These are phyloP conservation scores for Grosmannia clavigera DNA, from an alignment of 2,329 filamentous ascomycete species.

Conservation along the genomic window DNA sequence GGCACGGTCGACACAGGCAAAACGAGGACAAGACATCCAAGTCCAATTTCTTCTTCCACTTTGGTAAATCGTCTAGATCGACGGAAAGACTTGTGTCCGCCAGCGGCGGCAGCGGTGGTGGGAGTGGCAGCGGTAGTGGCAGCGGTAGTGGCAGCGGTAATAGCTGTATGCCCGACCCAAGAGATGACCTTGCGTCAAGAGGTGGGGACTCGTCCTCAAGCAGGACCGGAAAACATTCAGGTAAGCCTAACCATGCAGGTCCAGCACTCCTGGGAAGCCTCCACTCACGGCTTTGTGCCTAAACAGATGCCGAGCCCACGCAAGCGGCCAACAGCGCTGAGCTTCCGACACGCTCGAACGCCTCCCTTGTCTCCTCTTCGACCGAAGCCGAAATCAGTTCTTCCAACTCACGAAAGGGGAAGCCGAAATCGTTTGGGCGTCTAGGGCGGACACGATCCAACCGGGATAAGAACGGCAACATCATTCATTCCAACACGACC, in stretches of 20 bases:
- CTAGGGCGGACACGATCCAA: slow-evolving; percentile 39
- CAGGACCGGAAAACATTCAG: slow-evolving; percentile 20
- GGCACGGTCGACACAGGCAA: slow-evolving; percentile 14
- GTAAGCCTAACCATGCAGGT: slow-evolving; percentile 11
- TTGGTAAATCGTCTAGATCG: slow-evolving; percentile 33
- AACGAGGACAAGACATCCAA: slow-evolving; percentile 32
- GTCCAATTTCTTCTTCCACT: slow-evolving; percentile 38
- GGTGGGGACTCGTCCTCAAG: slow-evolving; percentile 19
- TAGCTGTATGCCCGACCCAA: slow-evolving; percentile 18
- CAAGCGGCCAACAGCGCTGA: slow-evolving; percentile 12
- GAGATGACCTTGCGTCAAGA: slow-evolving; percentile 26
- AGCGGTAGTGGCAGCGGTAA: background rate
- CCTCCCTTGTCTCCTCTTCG: slow-evolving; percentile 35
- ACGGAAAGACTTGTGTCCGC: slow-evolving; percentile 19
- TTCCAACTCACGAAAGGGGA: slow-evolving; percentile 23
- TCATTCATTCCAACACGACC: background rate
- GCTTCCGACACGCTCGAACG: slow-evolving; percentile 39
- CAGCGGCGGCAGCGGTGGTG: background rate
- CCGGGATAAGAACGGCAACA: slow-evolving; percentile 32
- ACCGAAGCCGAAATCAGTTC: slow-evolving; percentile 4
- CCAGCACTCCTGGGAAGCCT: background rate
- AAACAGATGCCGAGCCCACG: slow-evolving; percentile 12
- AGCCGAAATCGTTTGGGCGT: slow-evolving; percentile 42
- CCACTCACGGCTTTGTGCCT: slow-evolving; percentile 8
- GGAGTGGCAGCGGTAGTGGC: background rate